Conservation (phyloP, 75 land plant species). For the Chamaecyparis obtusa region DNA sequence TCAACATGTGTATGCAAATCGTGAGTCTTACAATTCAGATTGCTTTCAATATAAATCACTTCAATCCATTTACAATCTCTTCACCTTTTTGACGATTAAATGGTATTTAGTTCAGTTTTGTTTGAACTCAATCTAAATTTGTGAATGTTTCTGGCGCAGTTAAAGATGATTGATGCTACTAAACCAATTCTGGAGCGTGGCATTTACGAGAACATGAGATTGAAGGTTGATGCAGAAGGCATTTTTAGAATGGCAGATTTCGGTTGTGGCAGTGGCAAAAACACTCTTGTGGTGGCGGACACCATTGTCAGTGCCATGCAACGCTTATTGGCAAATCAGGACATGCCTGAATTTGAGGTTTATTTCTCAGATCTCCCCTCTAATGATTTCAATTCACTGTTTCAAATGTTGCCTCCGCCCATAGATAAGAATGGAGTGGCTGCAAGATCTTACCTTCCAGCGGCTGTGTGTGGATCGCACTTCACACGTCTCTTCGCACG, state of each 20-base stretch:
- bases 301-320: conserved; percentile 21
- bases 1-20: too few relatives aligned
- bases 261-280: conserved; percentile 43
- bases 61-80: too few relatives aligned
- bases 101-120: too few relatives aligned
- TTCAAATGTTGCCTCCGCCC: too few relatives aligned
- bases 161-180: not conserved
- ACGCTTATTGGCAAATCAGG: too few relatives aligned
- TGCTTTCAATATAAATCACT: too few relatives aligned
- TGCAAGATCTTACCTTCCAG: conserved; percentile 19
- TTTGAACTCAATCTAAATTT: not conserved
- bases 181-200: conserved; percentile 8
- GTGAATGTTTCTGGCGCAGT: conserved; percentile 5
- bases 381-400: too few relatives aligned
- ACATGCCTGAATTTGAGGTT: conserved; percentile 44
- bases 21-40: too few relatives aligned
- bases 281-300: conserved; percentile 27
- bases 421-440: not conserved
- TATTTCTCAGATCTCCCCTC: conserved; percentile 15
- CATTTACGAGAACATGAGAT: conserved; percentile 9
- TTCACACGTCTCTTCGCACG: conserved; percentile 34
- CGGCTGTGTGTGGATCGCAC: conserved; percentile 42
- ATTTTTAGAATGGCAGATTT: conserved; percentile 35
- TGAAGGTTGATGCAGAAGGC: not conserved
- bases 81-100: not conserved